A percentile compares a stretch with the other conserved stretches of the same genome.
Conservation (phyloP, 441 rosid genomes). For the Eutrema salsugineum region DNA sequence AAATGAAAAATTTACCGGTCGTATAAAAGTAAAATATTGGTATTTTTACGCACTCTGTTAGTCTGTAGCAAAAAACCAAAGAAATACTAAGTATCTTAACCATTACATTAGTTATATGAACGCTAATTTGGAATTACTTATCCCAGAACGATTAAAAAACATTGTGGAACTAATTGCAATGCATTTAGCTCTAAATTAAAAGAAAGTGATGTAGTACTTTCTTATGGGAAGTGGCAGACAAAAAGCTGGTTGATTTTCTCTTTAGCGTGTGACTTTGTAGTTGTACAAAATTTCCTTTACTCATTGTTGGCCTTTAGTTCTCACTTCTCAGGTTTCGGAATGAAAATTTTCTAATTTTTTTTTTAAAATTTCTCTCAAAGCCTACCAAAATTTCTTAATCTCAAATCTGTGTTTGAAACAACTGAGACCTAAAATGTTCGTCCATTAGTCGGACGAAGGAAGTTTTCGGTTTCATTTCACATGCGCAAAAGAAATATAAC, state of each 20-base stretch:
- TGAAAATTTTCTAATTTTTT: no score
- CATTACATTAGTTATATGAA: background rate
- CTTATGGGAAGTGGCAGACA: constrained; percentile 18
- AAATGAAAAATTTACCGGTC: background rate
- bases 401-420: no score
- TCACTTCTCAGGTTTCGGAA: background rate
- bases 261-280: constrained; percentile 2
- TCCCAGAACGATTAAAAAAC: background rate
- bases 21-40: background rate
- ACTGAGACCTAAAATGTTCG: no score
- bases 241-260: constrained; percentile 7
- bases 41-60: background rate
- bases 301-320: background rate
- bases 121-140: background rate
- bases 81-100: background rate
- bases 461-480: background rate
- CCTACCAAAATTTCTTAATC: no score
- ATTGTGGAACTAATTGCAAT: background rate
- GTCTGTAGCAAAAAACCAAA: background rate
- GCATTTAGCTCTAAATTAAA: background rate
- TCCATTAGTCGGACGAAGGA: background rate
- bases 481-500: background rate
- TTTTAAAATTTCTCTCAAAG: no score
- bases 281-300: background rate
- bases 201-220: background rate